A percentile compares a stretch with the other conserved stretches of the same genome.
phyloP scores from a whole-genome alignment of 345 rosid genomes.

The Euphorbia peplus region DNA sequence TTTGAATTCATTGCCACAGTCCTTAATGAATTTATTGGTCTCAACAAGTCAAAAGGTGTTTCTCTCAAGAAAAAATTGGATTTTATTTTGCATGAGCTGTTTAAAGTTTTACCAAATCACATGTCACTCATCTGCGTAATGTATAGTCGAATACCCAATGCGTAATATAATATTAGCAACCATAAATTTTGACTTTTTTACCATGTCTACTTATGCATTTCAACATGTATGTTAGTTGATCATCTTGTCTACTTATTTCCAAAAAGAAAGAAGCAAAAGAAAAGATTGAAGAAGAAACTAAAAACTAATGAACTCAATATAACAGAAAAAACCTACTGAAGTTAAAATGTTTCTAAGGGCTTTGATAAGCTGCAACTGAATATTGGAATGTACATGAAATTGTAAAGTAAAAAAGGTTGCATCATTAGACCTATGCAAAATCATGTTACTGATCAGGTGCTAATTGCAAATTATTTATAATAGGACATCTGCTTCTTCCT shows the following conservation, averaged over 20 bases:
- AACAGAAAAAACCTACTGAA: background rate
- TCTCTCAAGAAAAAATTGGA: background rate
- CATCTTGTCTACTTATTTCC: background rate
- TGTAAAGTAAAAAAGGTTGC: background rate
- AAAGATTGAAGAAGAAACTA: background rate
- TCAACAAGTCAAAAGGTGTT: background rate
- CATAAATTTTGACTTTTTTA: background rate
- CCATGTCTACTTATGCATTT: background rate
- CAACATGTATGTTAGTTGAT: background rate
- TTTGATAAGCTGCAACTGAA: background rate
- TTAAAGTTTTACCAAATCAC: background rate
- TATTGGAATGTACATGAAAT: background rate
- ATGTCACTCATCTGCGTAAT: too few species aligned
- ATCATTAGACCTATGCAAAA: background rate
- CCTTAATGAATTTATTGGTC: background rate
- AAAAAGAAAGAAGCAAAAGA: too few species aligned
- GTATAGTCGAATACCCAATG: background rate
- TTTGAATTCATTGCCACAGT: background rate
- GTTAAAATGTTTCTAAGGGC: background rate
- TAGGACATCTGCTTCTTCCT: background rate
- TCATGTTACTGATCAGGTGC: background rate
- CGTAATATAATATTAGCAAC: background rate
- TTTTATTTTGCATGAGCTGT: conserved; percentile 2
- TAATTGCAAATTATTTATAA: background rate
- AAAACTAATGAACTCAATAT: background rate